phyloP scores from a whole-genome alignment of 179 eudicot species.

The Spinacia oleracea region DNA sequence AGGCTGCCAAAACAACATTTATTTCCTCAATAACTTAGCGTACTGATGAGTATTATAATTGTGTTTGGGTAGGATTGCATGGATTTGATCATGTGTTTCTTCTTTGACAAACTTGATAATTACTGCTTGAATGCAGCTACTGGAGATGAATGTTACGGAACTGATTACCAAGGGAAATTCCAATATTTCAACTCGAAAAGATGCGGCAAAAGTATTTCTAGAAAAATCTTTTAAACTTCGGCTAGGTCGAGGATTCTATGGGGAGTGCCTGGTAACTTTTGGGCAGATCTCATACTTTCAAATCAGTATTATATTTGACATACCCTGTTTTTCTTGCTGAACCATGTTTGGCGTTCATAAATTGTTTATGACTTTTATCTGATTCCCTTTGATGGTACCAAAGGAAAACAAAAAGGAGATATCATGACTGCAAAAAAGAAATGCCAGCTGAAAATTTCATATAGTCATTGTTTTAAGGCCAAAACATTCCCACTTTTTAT shows the following conservation, averaged over 20 bases:
- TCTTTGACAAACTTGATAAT: neutral
- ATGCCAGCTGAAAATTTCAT: neutral
- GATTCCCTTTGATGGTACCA: neutral
- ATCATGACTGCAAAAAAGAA: no score
- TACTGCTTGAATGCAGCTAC: slow-evolving; percentile 45
- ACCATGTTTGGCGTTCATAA: slow-evolving; percentile 1
- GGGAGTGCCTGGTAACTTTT: slow-evolving; percentile 82
- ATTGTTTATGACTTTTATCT: neutral
- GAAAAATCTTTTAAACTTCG: slow-evolving; percentile 61
- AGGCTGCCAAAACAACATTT: neutral
- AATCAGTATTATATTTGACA: neutral
- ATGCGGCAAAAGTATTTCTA: slow-evolving; percentile 53
- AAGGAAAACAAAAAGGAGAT: neutral
- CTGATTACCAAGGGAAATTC: slow-evolving; percentile 56
- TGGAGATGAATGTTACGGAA: slow-evolving; percentile 48
- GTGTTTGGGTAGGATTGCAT: neutral
- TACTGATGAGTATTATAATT: slow-evolving; percentile 4
- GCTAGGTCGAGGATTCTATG: slow-evolving; percentile 82
- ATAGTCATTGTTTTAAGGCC: neutral
- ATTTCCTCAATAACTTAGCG: neutral
- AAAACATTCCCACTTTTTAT: neutral
- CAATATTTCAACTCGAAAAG: slow-evolving; percentile 42
- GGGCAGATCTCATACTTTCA: slow-evolving; percentile 6
- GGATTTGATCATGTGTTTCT: neutral
- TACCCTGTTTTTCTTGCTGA: neutral